Conservation (phyloP, 2,329 filamentous ascomycete genomes). For the Harringtonia lauricola region DNA sequence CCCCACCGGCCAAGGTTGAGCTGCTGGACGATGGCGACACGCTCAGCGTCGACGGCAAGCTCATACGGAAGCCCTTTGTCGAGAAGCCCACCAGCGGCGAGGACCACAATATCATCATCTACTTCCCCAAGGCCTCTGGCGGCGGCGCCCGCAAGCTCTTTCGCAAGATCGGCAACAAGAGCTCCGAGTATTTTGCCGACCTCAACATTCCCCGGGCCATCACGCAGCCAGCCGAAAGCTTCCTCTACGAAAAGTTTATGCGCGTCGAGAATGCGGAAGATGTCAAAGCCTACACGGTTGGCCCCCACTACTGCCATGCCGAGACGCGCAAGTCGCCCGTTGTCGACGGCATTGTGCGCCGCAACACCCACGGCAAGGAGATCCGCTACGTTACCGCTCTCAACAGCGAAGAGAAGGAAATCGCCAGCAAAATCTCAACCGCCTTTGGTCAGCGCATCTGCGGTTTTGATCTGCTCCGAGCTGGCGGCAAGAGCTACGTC, state of each 20-base stretch:
- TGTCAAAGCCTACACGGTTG: constrained; percentile 97
- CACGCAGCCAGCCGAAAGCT: constrained; percentile 70
- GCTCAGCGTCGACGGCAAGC: constrained; percentile 72
- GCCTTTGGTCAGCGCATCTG: constrained; percentile 93
- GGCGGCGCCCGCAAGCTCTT: constrained; percentile 89
- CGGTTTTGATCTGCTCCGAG: constrained; percentile 86
- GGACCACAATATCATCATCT: constrained; percentile 98
- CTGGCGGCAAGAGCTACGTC: constrained; percentile 83
- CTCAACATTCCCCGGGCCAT: constrained; percentile 70
- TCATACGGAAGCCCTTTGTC: constrained; percentile 86
- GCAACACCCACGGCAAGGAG: constrained; percentile 96
- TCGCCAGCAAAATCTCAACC: constrained; percentile 80
- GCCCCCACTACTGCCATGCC: constrained; percentile 84
- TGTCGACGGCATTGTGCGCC: constrained; percentile 87
- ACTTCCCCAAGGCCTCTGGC: constrained; percentile 78
- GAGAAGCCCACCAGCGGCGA: constrained; percentile 98
- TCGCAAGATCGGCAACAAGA: constrained; percentile 97
- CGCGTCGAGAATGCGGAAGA: constrained; percentile 95
- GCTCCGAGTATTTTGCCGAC: constrained; percentile 80
- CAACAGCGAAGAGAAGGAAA: constrained; percentile 66
- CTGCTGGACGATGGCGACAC: constrained; percentile 85
- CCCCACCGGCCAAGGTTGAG: constrained; percentile 57
- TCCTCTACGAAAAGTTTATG: constrained; percentile 95
- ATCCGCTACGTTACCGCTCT: constrained; percentile 88
- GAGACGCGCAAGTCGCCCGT: constrained; percentile 96